Conservation (phyloP, 441 rosid genomes). For the Populus trichocarpa region DNA sequence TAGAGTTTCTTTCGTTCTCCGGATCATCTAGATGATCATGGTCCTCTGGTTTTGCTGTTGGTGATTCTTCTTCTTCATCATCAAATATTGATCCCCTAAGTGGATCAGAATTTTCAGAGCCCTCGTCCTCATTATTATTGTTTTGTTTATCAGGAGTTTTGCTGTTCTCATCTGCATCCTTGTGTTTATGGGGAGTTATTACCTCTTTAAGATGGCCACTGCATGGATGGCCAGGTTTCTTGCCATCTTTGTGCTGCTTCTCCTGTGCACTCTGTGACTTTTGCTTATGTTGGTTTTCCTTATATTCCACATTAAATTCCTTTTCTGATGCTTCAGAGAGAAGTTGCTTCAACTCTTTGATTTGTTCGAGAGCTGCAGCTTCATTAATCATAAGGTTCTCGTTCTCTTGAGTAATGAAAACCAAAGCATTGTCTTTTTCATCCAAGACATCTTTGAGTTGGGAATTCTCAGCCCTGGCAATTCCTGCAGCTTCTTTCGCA, state of each 20-base stretch:
- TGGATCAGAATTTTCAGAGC: slow-evolving; percentile 36
- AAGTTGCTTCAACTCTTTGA: slow-evolving; percentile 54
- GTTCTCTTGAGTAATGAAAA: slow-evolving; percentile 54
- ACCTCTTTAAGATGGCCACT: slow-evolving; percentile 56
- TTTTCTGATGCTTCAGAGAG: slow-evolving; percentile 36
- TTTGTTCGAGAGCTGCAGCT: slow-evolving; percentile 49
- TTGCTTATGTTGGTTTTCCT: slow-evolving; percentile 27
- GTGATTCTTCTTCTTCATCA: slow-evolving; percentile 51
- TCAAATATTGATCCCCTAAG: slow-evolving; percentile 84
- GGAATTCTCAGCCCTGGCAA: slow-evolving; percentile 67
- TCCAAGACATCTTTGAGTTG: slow-evolving; percentile 61
- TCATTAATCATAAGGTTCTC: slow-evolving; percentile 58
- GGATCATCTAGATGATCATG: slow-evolving; percentile 42
- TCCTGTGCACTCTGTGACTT: slow-evolving; percentile 20
- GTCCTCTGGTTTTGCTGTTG: slow-evolving; percentile 48
- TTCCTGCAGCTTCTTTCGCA: slow-evolving; percentile 79
- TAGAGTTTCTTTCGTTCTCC: slow-evolving; percentile 49
- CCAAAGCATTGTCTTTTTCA: slow-evolving; percentile 63
- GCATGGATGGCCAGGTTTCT: slow-evolving; percentile 31
- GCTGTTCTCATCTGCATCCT: slow-evolving; percentile 33
- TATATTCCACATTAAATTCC: slow-evolving; percentile 28
- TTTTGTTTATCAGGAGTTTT: slow-evolving; percentile 15
- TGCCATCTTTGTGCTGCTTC: slow-evolving; percentile 27
- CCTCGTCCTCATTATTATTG: slow-evolving; percentile 11
- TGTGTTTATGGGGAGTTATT: slow-evolving; percentile 36